phyloP scores from a whole-genome alignment of 2,329 filamentous ascomycete genomes.

The Cercospora brassicicola region DNA sequence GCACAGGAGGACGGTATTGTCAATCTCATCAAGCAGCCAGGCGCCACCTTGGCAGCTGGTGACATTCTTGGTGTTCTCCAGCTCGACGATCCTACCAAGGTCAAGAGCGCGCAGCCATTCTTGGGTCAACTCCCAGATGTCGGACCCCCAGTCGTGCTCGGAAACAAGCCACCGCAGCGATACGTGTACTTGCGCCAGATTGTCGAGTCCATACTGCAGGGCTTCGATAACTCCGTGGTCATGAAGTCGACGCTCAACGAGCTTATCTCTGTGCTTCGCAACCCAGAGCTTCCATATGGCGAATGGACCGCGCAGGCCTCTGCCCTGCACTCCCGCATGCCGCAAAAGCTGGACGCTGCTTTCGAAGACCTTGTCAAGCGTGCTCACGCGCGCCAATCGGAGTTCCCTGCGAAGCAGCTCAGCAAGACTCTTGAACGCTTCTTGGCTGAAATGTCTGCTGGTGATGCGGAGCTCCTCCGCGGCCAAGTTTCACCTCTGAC shows the following conservation, averaged over 20 bases:
- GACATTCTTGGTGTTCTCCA: constrained; percentile 97
- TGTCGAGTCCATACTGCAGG: constrained; percentile 82
- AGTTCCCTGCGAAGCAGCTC: constrained; percentile 90
- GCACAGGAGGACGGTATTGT: constrained; percentile 94
- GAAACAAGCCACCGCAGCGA: constrained; percentile 86
- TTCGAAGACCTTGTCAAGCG: constrained; percentile 85
- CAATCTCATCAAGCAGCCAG: constrained; percentile 98
- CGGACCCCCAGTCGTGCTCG: constrained; percentile 81
- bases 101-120: constrained; percentile 95
- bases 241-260: constrained; percentile 86
- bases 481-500: constrained; percentile 72
- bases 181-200: constrained; percentile 76
- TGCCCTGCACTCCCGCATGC: constrained; percentile 95
- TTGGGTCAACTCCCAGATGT: constrained; percentile 84
- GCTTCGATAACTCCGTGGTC: constrained; percentile 96
- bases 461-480: constrained; percentile 73
- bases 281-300: constrained; percentile 88
- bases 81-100: constrained; percentile 89
- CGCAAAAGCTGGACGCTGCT: constrained; percentile 80
- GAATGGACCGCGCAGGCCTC: constrained; percentile 97
- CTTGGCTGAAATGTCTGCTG: constrained; percentile 73
- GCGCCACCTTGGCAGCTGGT: constrained; percentile 94
- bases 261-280: constrained; percentile 83
- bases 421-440: constrained; percentile 83
- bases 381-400: constrained; percentile 70